Percentiles rank a stretch among this genome's conserved stretches.
phyloP scores from a whole-genome alignment of 805 yeast species.

The Candida maltosa region DNA sequence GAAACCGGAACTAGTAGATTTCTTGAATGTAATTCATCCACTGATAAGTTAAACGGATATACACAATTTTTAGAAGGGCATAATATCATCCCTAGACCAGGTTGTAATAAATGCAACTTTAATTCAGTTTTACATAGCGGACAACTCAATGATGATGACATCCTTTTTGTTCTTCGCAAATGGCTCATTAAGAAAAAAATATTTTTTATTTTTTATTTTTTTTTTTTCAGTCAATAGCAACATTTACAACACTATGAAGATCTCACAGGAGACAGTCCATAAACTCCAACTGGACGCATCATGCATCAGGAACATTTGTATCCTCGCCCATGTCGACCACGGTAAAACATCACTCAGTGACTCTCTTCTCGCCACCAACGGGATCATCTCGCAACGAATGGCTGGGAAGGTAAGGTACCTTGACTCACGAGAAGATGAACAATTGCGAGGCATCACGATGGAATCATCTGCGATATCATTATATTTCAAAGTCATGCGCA shows the following conservation, averaged over 20 bases:
- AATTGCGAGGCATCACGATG: constrained; percentile 95
- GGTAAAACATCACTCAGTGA: constrained; percentile 96
- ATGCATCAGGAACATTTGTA: constrained; percentile 84
- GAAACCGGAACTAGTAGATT: constrained; percentile 18
- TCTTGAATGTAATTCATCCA: constrained; percentile 22
- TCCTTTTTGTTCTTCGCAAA: too few species aligned
- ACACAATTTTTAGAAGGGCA: constrained; percentile 27
- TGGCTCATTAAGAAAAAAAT: too few species aligned
- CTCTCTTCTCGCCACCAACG: constrained; percentile 89
- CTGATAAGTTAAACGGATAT: constrained; percentile 30
- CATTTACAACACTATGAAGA: constrained; percentile 51
- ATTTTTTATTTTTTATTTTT: too few species aligned
- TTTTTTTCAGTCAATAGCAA: too few species aligned
- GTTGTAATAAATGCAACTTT: constrained; percentile 23
- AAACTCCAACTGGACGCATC: constrained; percentile 67
- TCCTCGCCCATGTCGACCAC: constrained; percentile 97
- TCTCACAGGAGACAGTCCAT: constrained; percentile 62
- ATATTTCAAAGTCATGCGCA: constrained; percentile 69
- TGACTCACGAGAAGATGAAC: constrained; percentile 95
- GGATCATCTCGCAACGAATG: constrained; percentile 89
- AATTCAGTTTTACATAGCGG: constrained; percentile 26
- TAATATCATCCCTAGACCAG: constrained; percentile 21
- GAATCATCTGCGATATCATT: constrained; percentile 93
- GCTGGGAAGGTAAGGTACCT: constrained; percentile 93
- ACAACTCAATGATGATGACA: too few species aligned